phyloP scores from a whole-genome alignment of 2,329 filamentous ascomycete genomes.

The Berkeleyomyces basicola region DNA sequence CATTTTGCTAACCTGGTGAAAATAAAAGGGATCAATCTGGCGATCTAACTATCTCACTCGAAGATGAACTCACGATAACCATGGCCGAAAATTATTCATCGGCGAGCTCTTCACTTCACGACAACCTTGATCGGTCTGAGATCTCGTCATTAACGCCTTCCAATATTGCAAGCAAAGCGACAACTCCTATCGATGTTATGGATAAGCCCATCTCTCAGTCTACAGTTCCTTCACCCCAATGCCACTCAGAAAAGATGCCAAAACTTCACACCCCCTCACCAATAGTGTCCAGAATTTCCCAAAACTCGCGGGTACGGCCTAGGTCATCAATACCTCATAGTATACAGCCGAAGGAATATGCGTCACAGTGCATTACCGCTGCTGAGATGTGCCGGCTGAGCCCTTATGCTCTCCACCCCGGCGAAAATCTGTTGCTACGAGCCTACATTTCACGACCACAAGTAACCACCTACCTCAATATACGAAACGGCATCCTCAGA shows the following conservation, averaged over 20 bases:
- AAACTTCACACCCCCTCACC: not conserved
- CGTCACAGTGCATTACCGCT: conserved; percentile 76
- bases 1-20: not conserved
- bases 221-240: not conserved
- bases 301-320: conserved; percentile 25
- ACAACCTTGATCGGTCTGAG: conserved; percentile 38
- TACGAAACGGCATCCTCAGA: conserved; percentile 82
- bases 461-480: conserved; percentile 89
- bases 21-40: not conserved
- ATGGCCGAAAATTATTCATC: conserved; percentile 1
- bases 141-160: conserved; percentile 34
- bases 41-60: not conserved
- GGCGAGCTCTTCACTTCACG: conserved; percentile 27
- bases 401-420: conserved; percentile 70
- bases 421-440: conserved; percentile 67
- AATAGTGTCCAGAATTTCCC: not conserved
- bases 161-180: conserved; percentile 44
- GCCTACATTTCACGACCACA: conserved; percentile 73
- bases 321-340: conserved; percentile 71
- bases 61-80: not conserved
- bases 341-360: conserved; percentile 60
- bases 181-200: conserved; percentile 35
- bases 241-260: not conserved
- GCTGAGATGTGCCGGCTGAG: conserved; percentile 81
- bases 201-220: conserved; percentile 16